Evolutionary conservation across 1,284 basidiomycete genomes (phyloP), one percentile per base, ranked within the genome.

Genomic region (Blastosporella zonata): DNA sequence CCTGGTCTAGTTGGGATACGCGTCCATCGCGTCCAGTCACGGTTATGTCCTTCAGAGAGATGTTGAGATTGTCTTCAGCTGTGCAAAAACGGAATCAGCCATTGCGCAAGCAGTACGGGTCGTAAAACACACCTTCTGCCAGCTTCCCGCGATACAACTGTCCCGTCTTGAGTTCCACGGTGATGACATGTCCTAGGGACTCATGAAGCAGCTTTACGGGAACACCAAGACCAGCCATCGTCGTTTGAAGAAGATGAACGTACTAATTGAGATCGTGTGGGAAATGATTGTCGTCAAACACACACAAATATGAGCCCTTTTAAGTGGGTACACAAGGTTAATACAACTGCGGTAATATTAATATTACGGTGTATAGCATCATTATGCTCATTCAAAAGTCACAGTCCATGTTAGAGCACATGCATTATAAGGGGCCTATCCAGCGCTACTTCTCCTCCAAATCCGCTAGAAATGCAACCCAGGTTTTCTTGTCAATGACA

Each of bases 21-120:
- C 97, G 91, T 40, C 97, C 97, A 76, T 99, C 97, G 50, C 96
- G 85, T 47, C 92, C 93, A 9, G 97, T 99, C 20, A 98, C 97
- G 18, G 96, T 98, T 63, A 99, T 97, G 56, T 98, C 93, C 68
- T 86, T 94, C 59, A 99, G 69, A 1, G 95, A 93, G 64, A 99
- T 94, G 73, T 99, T 99, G 44, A 99, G 77, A 64, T 96, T 97
- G 68, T 99, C 97, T 72, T 99, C 97, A 57, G 97, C 97, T 99
- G 69, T 50, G 42, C 34, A 50, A 46, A 55, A 35, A 43, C 58
- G 36, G 45, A 40, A 46, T 50, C 54, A 42, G 49, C 18, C 21
- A 43, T 22, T 12, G 37, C n/a, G 21, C 36, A 20, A 9, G 36
- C 20, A 49, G n/a, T 17, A 25, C 47, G 46, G 38, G 51, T 46